Base-by-base conservation (phyloP, 768 basidiomycete species). In the Tricholoma furcatifolium region DNA sequence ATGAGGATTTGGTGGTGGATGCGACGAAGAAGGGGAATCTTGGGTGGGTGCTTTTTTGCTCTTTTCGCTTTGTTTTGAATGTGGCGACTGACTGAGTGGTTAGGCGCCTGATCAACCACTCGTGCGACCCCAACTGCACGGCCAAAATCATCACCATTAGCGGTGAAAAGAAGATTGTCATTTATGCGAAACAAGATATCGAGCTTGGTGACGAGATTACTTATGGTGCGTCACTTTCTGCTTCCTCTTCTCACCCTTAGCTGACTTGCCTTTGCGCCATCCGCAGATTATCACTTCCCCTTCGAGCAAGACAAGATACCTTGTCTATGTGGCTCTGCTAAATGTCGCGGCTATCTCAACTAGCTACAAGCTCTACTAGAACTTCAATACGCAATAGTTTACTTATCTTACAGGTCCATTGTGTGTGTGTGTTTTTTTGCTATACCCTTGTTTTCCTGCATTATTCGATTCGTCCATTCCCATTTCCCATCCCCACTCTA, bases 1-100 rank as follows among this genome's bases (percentile, higher is more conserved):
- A 99, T 69, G 95, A 97, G 66, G 96, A 99, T 67, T 73, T 94
- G 60, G 95, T 98, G 54, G 96, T 98, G 64, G 97, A 99, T 72
- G 97, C 97, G 2, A 99, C 97, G 42, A 97, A 96, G 84, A 96
- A 94, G 74, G 97, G 97, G 24, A 97, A 95, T 71, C 87, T 99
- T 64, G 96, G 95, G 94, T 96, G 68, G 55, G 92, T 82, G 51
- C 47, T 12, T 43, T 54, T 43, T 43, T 42, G 30, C 47, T 35
- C 53, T 45, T 48, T 54, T 48, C 53, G 48, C 12, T 45, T 35
- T 43, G 50, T 50, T 56, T 51, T 43, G 21, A 38, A 42, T 54
- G 59, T 58, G 15, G 36, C 10, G 27, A 27, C 27, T 27, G 7
- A 27, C 7, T 7, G 7, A 14, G 20, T 10, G 18, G 12, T n/a